Conservation (phyloP, 441 rosid genomes). For the Jatropha multifida region DNA sequence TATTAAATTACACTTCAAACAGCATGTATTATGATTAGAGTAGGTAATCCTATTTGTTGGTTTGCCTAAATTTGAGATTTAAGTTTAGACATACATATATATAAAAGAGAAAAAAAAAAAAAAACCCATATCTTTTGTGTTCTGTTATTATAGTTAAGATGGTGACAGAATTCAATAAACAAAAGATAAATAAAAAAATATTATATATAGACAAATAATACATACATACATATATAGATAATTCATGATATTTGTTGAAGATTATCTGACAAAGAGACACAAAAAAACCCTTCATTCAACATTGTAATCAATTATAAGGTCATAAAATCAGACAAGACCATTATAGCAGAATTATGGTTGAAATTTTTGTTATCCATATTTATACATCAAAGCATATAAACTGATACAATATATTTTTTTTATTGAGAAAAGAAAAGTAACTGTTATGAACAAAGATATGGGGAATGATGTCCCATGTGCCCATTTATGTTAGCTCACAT, state of each 20-base stretch:
- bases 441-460: slow-evolving; percentile 22
- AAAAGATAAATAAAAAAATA: too few species aligned
- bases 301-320: slow-evolving; percentile 12
- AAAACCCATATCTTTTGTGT: background rate
- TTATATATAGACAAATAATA: background rate
- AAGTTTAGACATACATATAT: background rate
- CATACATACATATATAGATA: background rate
- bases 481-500: slow-evolving; percentile 14
- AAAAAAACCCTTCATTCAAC: slow-evolving; percentile 13
- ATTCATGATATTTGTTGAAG: background rate
- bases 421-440: background rate
- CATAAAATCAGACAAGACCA: background rate
- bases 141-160: background rate
- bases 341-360: background rate
- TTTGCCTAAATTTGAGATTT: background rate
- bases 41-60: background rate
- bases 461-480: slow-evolving; percentile 25
- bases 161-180: background rate
- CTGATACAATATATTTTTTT: too few species aligned
- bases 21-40: too few species aligned
- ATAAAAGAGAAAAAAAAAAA: too few species aligned
- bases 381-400: background rate
- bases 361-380: slow-evolving; percentile 1
- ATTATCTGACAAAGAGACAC: slow-evolving; percentile 4
- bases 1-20: too few species aligned